Evolutionary conservation across 1,139 yeast genomes (phyloP).

Genomic region (Taphrina flavorubra): DNA sequence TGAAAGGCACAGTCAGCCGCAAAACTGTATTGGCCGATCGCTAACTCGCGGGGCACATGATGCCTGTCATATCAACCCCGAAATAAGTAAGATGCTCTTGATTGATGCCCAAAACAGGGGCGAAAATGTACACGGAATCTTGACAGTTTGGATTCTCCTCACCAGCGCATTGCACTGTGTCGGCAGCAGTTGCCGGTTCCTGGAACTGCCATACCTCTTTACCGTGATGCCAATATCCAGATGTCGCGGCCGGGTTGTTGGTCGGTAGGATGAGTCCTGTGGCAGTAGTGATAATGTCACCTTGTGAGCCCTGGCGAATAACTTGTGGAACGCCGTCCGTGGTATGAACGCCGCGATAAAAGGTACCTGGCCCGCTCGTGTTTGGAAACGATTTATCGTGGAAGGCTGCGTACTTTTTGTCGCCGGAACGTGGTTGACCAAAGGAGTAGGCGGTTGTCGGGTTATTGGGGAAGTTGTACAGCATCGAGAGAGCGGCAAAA

Average conservation of each 20-base stretch:
- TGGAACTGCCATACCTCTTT: slow-evolving; percentile 16
- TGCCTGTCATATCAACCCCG: background rate
- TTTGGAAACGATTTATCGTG: slow-evolving; percentile 4
- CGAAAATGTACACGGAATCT: slow-evolving; percentile 10
- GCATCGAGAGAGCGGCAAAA: slow-evolving; percentile 10
- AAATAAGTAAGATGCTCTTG: slow-evolving; percentile 4
- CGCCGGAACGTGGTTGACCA: slow-evolving; percentile 6
- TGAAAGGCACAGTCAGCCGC: too few species aligned
- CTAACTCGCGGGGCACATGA: too few species aligned
- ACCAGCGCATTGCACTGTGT: slow-evolving; percentile 9
- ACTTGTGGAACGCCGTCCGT: slow-evolving; percentile 14
- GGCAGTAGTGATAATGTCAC: slow-evolving; percentile 2
- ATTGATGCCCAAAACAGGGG: slow-evolving; percentile 1
- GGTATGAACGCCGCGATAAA: slow-evolving; percentile 6
- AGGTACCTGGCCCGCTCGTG: background rate
- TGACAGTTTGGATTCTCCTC: slow-evolving; percentile 1
- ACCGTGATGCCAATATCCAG: slow-evolving; percentile 16
- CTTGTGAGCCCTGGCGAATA: slow-evolving; percentile 5
- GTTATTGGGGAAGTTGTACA: background rate
- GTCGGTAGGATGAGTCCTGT: slow-evolving; percentile 3
- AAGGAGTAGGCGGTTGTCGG: slow-evolving; percentile 6
- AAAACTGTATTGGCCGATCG: too few species aligned
- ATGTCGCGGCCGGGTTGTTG: slow-evolving; percentile 8
- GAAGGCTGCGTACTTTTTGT: background rate
- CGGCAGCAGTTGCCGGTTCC: slow-evolving; percentile 13